A percentile compares a stretch with the other conserved stretches of the same genome.
Evolutionary conservation across 768 basidiomycete genomes (phyloP).

Genomic region (Pleurotus eryngii): DNA sequence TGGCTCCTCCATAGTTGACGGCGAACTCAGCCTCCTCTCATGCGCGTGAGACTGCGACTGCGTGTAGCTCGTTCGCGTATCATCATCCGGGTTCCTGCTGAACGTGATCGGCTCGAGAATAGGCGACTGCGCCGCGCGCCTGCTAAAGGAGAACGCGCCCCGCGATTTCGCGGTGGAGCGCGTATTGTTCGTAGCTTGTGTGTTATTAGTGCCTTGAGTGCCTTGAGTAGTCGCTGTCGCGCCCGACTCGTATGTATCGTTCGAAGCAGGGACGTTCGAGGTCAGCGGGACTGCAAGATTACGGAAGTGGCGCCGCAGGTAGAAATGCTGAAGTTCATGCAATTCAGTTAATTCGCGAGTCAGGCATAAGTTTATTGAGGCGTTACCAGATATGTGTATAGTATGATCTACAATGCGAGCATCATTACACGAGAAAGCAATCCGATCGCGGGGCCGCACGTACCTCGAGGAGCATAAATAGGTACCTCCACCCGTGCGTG

Average conservation of each 20-base stretch:
- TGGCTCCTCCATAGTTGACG: too few relatives aligned
- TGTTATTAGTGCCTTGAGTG: neutral
- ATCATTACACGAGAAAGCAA: constrained; percentile 4
- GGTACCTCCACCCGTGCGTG: constrained; percentile 11
- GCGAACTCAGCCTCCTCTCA: too few relatives aligned
- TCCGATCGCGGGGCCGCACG: constrained; percentile 15
- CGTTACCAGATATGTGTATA: neutral
- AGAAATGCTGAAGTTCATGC: neutral
- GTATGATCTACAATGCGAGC: neutral
- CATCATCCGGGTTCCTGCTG: too few relatives aligned
- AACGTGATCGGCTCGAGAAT: too few relatives aligned
- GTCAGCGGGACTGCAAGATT: neutral
- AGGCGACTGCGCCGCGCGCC: too few relatives aligned
- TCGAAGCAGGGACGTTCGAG: neutral
- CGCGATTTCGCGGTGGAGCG: too few relatives aligned
- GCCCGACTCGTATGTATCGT: neutral
- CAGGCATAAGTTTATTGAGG: neutral
- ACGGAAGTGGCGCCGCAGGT: neutral
- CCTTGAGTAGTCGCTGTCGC: neutral
- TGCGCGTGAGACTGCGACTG: too few relatives aligned
- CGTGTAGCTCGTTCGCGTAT: too few relatives aligned
- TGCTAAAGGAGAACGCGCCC: too few relatives aligned
- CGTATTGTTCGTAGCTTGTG: too few relatives aligned
- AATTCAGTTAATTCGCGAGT: neutral
- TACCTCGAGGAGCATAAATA: constrained; percentile 14